Conservation (phyloP, 169 alveolate species). For the Cytauxzoon felis region DNA sequence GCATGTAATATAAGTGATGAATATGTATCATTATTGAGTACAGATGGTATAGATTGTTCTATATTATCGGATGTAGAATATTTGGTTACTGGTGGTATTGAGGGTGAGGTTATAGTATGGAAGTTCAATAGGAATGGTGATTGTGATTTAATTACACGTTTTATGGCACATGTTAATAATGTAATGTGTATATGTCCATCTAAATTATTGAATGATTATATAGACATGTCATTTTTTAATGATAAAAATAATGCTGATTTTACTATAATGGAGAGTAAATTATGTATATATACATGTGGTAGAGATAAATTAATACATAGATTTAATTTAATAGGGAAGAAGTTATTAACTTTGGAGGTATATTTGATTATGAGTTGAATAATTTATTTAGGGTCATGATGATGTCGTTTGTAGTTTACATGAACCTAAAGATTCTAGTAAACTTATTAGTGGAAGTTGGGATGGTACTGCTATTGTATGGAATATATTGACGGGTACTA, state of each 20-base stretch:
- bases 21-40: neutral
- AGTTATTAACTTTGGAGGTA: constrained; percentile 31
- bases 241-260: neutral
- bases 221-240: constrained; percentile 6
- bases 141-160: constrained; percentile 8
- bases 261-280: constrained; percentile 2
- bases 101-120: constrained; percentile 47
- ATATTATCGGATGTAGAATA: neutral
- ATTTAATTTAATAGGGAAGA: constrained; percentile 23
- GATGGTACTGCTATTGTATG: constrained; percentile 63
- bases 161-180: constrained; percentile 36
- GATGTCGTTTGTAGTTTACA: constrained; percentile 57
- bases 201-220: neutral
- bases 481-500: constrained; percentile 34
- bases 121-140: neutral
- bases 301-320: constrained; percentile 42
- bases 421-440: constrained; percentile 4
- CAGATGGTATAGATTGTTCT: neutral
- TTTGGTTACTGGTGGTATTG: constrained; percentile 42
- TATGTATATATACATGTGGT: constrained; percentile 45
- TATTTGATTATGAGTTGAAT: neutral
- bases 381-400: constrained; percentile 32
- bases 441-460: constrained; percentile 61
- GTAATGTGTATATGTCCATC: constrained; percentile 33
- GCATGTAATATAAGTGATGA: constrained; percentile 17